Evolutionary conservation across 1,284 basidiomycete species (phyloP), one percentile per base, ranked within the genome.

Genomic region (Malassezia dermatis): DNA sequence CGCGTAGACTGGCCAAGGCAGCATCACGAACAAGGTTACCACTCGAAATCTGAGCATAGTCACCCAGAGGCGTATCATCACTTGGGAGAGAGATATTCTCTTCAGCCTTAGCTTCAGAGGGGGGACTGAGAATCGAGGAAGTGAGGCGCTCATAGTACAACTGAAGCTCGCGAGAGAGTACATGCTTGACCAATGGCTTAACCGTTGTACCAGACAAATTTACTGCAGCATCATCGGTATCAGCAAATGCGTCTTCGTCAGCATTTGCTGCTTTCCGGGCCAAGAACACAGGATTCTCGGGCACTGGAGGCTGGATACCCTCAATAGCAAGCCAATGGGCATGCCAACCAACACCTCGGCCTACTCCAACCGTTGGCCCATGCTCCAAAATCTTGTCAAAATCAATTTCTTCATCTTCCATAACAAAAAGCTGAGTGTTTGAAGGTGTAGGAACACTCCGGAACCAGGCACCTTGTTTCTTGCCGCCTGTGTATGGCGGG

Each of bases 321-420:
- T 99, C 93, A 23, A 98, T 89, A 0, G 93, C 91, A 21, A 99
- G 80, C 94, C 93, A 98, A 74, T 98, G 93, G 15, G 71, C 70
- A 27, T 66, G 65, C 71, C 71, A 74, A 3, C 71, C 71, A 3
- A 74, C 70, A 8, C 70, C 71, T 12, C 63, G 61, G 23, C 71
- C 65, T 19, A 68, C 59, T 0, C 66, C 64, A 24, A 71, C 61
- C 51, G 58, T 61, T 4, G 67, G 71, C 2, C 66, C 65, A 3
- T 60, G 58, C 39, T 66, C 59, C 24, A 67, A 41, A 11, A 72
- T 61, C 40, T 63, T 61, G 69, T 91, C 88, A 69, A 99, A 90
- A 76, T 98, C 93, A 56, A 98, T 87, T 76, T 98, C 93, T 66
- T 96, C 89, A 70, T 99, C 93, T 62, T 94, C 88, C 13, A 94